A percentile compares a stretch with the other conserved stretches of the same genome.
These are phyloP conservation scores for Berberis thunbergii DNA, from an alignment of 164 flowering plant species.

Conservation along the genomic window DNA sequence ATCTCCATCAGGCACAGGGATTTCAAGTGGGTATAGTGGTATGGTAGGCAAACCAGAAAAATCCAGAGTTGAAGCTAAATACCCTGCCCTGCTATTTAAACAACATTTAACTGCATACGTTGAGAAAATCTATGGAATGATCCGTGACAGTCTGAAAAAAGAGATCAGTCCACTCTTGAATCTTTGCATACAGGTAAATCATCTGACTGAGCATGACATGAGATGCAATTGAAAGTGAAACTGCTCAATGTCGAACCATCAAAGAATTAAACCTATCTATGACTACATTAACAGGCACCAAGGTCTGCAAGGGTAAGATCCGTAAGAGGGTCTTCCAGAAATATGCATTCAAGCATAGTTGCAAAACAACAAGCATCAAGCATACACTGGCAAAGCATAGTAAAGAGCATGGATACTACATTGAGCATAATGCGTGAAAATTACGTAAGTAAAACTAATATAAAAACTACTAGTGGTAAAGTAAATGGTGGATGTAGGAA, in stretches of 20 bases:
- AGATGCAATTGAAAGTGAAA: neutral
- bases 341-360: conserved; percentile 43
- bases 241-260: neutral
- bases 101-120: conserved; percentile 82
- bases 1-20: conserved; percentile 41
- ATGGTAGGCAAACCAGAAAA: conserved; percentile 51
- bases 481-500: too few relatives aligned
- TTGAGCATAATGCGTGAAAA: conserved; percentile 41
- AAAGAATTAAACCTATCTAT: neutral
- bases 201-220: conserved; percentile 1
- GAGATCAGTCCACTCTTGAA: conserved; percentile 61
- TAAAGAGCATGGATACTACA: conserved; percentile 36
- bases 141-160: conserved; percentile 77
- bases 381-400: conserved; percentile 73
- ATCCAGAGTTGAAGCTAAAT: conserved; percentile 71
- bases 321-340: conserved; percentile 53
- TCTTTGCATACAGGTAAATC: conserved; percentile 69
- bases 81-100: conserved; percentile 83
- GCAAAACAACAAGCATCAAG: conserved; percentile 65
- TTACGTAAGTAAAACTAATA: conserved; percentile 31
- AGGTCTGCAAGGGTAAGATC: conserved; percentile 54
- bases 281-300: conserved; percentile 49
- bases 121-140: conserved; percentile 80
- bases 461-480: neutral
- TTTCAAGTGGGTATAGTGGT: conserved; percentile 77